A percentile compares a stretch with the other conserved stretches of the same genome.
Evolutionary conservation across 164 flowering plant genomes (phyloP).

Genomic region (Vitis labrusca): DNA sequence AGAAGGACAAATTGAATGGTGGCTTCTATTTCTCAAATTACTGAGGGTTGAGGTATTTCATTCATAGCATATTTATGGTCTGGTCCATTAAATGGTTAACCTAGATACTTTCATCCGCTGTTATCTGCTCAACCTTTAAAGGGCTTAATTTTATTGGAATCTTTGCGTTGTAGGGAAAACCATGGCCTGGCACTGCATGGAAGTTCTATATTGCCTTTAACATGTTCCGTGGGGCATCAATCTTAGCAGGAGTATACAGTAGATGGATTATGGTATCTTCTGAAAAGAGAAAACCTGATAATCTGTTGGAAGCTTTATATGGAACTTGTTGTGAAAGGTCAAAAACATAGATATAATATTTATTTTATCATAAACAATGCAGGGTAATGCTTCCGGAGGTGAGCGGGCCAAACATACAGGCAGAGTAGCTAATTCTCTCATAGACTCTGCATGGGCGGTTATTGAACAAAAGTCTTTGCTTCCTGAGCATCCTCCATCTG

Average conservation of each 20-base stretch:
- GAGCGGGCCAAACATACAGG: constrained; percentile 71
- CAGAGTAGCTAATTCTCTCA: constrained; percentile 46
- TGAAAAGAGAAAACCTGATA: not conserved
- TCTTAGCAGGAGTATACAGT: constrained; percentile 59
- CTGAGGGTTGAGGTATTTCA: not conserved
- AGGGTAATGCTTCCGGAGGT: constrained; percentile 99
- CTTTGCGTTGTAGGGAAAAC: constrained; percentile 59
- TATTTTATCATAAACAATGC: constrained; percentile 6
- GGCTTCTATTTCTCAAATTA: not conserved
- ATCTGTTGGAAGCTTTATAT: not conserved
- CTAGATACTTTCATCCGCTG: not conserved
- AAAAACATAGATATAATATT: not conserved
- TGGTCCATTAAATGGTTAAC: not conserved
- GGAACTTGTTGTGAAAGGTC: not conserved
- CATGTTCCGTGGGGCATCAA: constrained; percentile 75
- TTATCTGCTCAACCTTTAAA: not conserved
- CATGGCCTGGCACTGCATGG: constrained; percentile 86
- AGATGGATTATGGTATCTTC: constrained; percentile 75
- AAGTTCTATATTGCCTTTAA: constrained; percentile 87
- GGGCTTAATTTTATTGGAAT: constrained; percentile 2
- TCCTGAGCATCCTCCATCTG: constrained; percentile 68
- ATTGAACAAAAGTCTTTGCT: constrained; percentile 61
- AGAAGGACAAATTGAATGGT: not conserved
- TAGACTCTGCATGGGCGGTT: constrained; percentile 66
- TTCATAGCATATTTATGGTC: not conserved